Evolutionary conservation across 306 rosid genomes (phyloP).

Genomic region (Alnus glutinosa): DNA sequence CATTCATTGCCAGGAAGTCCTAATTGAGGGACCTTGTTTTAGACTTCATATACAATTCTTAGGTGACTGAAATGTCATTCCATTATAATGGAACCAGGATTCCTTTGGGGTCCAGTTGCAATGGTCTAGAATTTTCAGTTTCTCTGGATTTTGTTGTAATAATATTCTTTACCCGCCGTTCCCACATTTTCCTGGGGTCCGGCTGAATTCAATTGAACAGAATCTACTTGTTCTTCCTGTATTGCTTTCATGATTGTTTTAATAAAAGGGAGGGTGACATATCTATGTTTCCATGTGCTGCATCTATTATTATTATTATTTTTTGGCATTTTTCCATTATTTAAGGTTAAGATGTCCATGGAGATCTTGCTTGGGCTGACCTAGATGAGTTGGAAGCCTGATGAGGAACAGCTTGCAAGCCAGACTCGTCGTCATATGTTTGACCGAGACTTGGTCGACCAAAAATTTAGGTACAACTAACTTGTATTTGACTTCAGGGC

Average conservation of each 20-base stretch:
- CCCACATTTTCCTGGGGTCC: constrained; percentile 7
- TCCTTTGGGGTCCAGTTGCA: neutral
- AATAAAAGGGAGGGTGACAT: neutral
- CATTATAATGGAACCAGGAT: neutral
- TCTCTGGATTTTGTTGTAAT: constrained; percentile 7
- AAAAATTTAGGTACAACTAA: constrained; percentile 32
- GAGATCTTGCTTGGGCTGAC: neutral
- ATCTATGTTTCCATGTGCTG: neutral
- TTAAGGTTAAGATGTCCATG: constrained; percentile 3
- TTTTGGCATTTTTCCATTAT: neutral
- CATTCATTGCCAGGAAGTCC: constrained; percentile 26
- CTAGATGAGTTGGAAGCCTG: neutral
- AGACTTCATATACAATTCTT: constrained; percentile 18
- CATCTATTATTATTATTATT: neutral
- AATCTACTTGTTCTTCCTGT: neutral
- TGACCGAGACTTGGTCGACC: neutral
- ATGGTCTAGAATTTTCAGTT: neutral
- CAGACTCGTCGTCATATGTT: neutral
- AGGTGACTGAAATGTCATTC: constrained; percentile 22
- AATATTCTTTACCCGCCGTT: constrained; percentile 12
- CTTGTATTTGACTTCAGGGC: neutral
- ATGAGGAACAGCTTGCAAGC: constrained; percentile 7
- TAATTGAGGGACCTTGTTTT: constrained; percentile 20
- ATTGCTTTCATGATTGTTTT: neutral
- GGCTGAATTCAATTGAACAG: constrained; percentile 17